Percentiles rank a stretch among this genome's conserved stretches.
Conservation (phyloP, 331 rosid genomes). For the Dryas integrifolia region DNA sequence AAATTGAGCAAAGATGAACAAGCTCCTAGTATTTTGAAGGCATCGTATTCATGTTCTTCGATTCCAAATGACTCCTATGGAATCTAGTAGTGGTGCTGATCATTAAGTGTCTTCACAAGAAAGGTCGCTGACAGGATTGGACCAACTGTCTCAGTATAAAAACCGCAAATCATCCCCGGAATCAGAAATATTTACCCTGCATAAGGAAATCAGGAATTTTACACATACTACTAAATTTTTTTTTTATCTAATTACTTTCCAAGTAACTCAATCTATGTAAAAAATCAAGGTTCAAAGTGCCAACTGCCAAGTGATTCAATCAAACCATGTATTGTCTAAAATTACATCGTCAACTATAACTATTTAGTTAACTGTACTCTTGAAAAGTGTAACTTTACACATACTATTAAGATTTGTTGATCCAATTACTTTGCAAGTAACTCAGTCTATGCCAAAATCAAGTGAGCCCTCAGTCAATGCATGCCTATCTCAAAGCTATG, state of each 20-base stretch:
- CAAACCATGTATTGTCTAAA: neutral
- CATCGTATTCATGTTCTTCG: neutral
- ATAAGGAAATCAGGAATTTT: constrained; percentile 23
- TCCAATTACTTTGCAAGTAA: neutral
- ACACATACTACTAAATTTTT: too few relatives aligned
- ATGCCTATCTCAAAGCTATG: neutral
- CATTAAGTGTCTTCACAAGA: constrained; percentile 20
- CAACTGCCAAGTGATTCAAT: neutral
- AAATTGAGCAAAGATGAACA: neutral
- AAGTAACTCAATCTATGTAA: too few relatives aligned
- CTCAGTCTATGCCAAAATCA: neutral
- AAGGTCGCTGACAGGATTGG: neutral
- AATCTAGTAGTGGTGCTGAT: constrained; percentile 19
- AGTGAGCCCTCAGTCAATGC: neutral
- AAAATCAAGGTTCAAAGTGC: too few relatives aligned
- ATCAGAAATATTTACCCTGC: constrained; percentile 36
- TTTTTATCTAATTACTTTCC: neutral
- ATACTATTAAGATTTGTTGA: neutral
- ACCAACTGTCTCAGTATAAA: constrained; percentile 1
- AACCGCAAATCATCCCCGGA: constrained; percentile 11
- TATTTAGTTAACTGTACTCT: neutral
- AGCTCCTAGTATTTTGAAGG: constrained; percentile 2
- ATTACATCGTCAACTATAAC: neutral
- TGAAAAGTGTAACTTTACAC: neutral
- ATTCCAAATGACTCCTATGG: constrained; percentile 12